Percentiles rank a stretch among this genome's conserved stretches.
Evolutionary conservation across 2,329 filamentous ascomycete genomes (phyloP).

Genomic region (Aspergillus sp.): DNA sequence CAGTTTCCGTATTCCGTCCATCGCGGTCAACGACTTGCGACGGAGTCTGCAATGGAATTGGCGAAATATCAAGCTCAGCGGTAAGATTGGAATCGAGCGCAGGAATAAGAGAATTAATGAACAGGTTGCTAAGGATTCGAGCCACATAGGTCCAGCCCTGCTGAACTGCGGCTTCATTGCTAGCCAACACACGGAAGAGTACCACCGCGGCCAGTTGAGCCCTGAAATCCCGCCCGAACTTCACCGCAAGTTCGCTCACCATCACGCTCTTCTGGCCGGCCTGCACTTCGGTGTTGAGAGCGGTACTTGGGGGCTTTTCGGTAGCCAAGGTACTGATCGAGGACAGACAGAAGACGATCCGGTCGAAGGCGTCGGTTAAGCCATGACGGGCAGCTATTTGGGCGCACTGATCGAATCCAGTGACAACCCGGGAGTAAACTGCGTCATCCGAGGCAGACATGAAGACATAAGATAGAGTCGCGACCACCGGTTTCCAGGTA

Average conservation of each 20-base stretch:
- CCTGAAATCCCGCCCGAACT: constrained; percentile 89
- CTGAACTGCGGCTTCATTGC: constrained; percentile 75
- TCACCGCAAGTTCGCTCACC: constrained; percentile 97
- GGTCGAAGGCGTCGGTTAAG: constrained; percentile 83
- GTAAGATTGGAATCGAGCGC: constrained; percentile 70
- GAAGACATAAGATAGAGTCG: constrained; percentile 95
- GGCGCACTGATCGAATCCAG: constrained; percentile 94
- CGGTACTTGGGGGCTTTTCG: constrained; percentile 74
- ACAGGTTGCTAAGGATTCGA: constrained; percentile 91
- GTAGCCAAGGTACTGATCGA: constrained; percentile 86
- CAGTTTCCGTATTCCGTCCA: constrained; percentile 73
- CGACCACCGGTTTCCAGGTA: constrained; percentile 92
- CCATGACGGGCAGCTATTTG: constrained; percentile 84
- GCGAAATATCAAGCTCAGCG: constrained; percentile 68
- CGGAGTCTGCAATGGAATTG: constrained; percentile 86
- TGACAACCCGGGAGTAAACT: constrained; percentile 89
- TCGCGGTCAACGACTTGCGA: constrained; percentile 91
- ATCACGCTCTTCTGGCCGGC: constrained; percentile 90
- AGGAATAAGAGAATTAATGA: constrained; percentile 89
- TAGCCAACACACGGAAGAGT: constrained; percentile 87
- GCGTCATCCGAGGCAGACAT: constrained; percentile 97
- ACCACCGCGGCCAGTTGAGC: constrained; percentile 92
- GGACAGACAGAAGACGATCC: constrained; percentile 86
- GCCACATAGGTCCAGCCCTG: constrained; percentile 67
- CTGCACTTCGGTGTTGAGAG: constrained; percentile 93